phyloP scores from a whole-genome alignment of 2,329 filamentous ascomycete genomes.

The Pestalotiopsis sp. region DNA sequence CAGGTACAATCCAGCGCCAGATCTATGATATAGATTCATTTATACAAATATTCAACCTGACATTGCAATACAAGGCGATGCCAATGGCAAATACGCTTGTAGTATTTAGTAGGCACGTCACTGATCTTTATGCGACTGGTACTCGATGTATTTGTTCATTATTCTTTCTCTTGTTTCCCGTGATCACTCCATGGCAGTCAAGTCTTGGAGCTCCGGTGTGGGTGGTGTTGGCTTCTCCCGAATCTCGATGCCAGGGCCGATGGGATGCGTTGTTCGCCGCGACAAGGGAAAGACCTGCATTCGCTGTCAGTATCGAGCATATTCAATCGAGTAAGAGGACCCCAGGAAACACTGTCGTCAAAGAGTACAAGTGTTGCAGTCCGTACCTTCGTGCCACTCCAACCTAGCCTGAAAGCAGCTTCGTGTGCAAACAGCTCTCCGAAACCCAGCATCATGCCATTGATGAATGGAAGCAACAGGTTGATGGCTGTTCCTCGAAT shows the following conservation, averaged over 20 bases:
- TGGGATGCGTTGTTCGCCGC: slow-evolving; percentile 64
- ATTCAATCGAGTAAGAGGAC: neutral
- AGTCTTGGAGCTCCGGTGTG: slow-evolving; percentile 62
- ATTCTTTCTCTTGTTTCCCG: neutral
- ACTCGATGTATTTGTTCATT: neutral
- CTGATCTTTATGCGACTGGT: neutral
- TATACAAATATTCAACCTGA: no score
- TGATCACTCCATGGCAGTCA: slow-evolving; percentile 69
- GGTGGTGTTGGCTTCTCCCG: slow-evolving; percentile 65
- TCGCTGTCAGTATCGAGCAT: slow-evolving; percentile 16
- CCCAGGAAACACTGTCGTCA: no score
- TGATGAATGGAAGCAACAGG: slow-evolving; percentile 91
- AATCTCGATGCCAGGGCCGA: slow-evolving; percentile 84
- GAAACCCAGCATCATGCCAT: slow-evolving; percentile 97
- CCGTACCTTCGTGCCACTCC: slow-evolving; percentile 89
- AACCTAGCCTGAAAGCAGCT: slow-evolving; percentile 88
- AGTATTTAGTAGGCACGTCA: no score
- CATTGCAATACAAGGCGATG: no score
- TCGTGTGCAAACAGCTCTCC: slow-evolving; percentile 97
- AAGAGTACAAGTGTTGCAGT: neutral
- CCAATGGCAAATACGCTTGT: no score
- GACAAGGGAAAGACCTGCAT: slow-evolving; percentile 59
- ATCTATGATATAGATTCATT: no score
- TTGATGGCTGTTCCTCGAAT: slow-evolving; percentile 92
- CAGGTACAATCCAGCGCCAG: no score